Base-by-base conservation (phyloP, 192 early-diverging fungal genomes). In the Phlyctochytrium arcticum region DNA sequence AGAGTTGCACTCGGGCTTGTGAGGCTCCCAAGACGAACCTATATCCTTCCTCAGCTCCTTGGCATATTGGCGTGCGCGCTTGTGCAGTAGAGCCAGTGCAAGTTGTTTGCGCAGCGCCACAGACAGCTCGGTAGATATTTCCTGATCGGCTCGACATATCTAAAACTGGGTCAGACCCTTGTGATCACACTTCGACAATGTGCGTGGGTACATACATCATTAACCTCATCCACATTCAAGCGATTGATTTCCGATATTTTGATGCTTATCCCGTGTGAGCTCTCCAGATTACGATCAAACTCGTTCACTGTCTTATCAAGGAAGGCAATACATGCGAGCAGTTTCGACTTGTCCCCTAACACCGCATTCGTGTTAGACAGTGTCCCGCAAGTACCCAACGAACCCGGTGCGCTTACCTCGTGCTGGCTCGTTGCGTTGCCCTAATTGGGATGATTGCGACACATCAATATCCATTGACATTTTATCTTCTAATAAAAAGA, bases 201-300 rank as follows among this genome's bases (percentile, higher is more conserved):
- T n/a, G n/a, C n/a, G n/a, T n/a, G n/a, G n/a, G n/a, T n/a, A 57
- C 32, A 35, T 54, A 80, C 80, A 42, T 81, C 78, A 55, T 76
- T 74, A 42, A 82, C 70, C 51, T 82, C 80, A 35, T 82, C 79
- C n/a, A 76, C 60, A 4, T 71, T 42, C 23, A 83, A 57, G 21
- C 68, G 61, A 15, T 79, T 50, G 8, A 82, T n/a, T 44, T 83
- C 81, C 15, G 36, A 33, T n/a, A 70, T 60, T 48, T 76, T 78
- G 8, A 70, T 32, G 1, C 36, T n/a, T 3, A 74, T 9, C 35
- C 50, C 68, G 31, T 59, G 37, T 31, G 62, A 53, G 54, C 73
- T 69, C 32, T 78, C 62, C 10, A 44, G 79, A 73, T 37, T 78
- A 75, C 23, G 72, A 70, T 9, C 75, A 67, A 19, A 77, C 53